Conservation (phyloP, 805 yeast species). For the Yarrowia yakushimensis region DNA sequence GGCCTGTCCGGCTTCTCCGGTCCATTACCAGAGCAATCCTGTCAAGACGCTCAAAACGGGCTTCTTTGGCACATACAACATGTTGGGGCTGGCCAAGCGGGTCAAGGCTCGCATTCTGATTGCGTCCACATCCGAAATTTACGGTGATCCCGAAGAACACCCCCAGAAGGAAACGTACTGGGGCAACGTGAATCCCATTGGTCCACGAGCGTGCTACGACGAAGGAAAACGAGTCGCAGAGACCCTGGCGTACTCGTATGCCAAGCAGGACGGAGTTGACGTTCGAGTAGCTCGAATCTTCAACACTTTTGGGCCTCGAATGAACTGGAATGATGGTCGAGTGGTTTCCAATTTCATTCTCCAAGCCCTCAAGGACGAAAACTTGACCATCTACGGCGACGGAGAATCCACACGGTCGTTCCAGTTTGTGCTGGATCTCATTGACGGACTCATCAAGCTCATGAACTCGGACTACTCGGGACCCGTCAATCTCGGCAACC, state of each 20-base stretch:
- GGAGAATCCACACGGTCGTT: conserved; percentile 33
- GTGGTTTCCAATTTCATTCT: conserved; percentile 35
- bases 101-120: conserved; percentile 34
- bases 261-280: conserved; percentile 33
- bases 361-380: conserved; percentile 33
- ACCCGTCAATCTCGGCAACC: conserved; percentile 35
- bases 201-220: conserved; percentile 36
- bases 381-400: conserved; percentile 33
- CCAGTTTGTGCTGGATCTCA: conserved; percentile 34
- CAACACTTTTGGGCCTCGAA: conserved; percentile 35
- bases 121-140: conserved; percentile 35
- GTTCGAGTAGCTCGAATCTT: conserved; percentile 34
- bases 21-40: conserved; percentile 34
- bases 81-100: conserved; percentile 35
- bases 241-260: conserved; percentile 33
- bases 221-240: conserved; percentile 36
- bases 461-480: conserved; percentile 33
- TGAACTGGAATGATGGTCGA: conserved; percentile 36
- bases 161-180: conserved; percentile 34
- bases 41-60: conserved; percentile 35
- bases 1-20: conserved; percentile 36
- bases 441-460: conserved; percentile 32
- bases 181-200: conserved; percentile 33
- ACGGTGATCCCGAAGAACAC: conserved; percentile 35
- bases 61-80: conserved; percentile 35